A percentile compares a stretch with the other conserved stretches of the same genome.
Conservation (phyloP, 2,329 filamentous ascomycete species). For the Periconia digitata region DNA sequence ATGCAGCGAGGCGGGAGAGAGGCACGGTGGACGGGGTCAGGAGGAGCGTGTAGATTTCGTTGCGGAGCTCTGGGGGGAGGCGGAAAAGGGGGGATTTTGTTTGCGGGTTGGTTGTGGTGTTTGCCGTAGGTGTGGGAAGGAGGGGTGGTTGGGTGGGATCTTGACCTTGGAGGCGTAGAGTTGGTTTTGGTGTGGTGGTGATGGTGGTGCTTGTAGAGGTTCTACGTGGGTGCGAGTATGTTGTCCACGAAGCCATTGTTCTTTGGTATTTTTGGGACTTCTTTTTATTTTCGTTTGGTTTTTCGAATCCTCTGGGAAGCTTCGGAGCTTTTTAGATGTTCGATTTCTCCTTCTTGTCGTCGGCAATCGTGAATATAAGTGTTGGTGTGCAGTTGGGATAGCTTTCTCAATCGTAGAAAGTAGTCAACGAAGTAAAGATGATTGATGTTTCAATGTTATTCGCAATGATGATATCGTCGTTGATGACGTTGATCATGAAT, state of each 20-base stretch:
- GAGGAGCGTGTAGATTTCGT: slow-evolving; percentile 56
- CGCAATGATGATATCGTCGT: no score
- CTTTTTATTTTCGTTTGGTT: neutral
- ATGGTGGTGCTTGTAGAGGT: neutral
- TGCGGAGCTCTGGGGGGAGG: slow-evolving; percentile 62
- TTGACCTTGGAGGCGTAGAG: neutral
- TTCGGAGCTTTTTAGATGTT: neutral
- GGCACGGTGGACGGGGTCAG: slow-evolving; percentile 29
- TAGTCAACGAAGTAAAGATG: no score
- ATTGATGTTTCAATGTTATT: no score
- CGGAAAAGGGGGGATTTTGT: slow-evolving; percentile 36
- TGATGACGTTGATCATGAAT: no score
- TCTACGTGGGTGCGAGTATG: neutral
- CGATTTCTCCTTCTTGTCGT: neutral
- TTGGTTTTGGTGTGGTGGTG: neutral
- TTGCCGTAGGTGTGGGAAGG: slow-evolving; percentile 19
- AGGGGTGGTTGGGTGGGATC: slow-evolving; percentile 11
- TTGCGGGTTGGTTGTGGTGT: slow-evolving; percentile 12
- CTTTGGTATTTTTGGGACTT: neutral
- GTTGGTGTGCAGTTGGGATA: no score
- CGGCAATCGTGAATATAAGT: no score
- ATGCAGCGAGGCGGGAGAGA: slow-evolving; percentile 7
- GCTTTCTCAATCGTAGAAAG: no score
- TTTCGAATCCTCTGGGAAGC: no score
- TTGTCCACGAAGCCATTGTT: slow-evolving; percentile 3